Percentiles rank a stretch among this genome's conserved stretches.
phyloP scores from a whole-genome alignment of 805 yeast genomes.

The Wickerhamiella kazuoi region DNA sequence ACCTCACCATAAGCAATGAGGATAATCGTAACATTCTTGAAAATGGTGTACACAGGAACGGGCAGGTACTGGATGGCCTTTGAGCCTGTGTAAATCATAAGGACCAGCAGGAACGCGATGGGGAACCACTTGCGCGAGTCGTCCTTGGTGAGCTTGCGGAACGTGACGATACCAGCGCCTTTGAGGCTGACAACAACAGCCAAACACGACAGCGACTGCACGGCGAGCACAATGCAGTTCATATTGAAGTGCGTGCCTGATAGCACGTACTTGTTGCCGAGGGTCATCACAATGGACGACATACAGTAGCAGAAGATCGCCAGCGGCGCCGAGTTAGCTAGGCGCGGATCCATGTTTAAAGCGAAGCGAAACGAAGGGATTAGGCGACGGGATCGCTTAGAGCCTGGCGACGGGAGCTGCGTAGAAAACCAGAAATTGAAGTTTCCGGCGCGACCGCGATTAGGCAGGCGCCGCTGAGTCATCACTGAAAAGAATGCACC shows the following conservation, averaged over 20 bases:
- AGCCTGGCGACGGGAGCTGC: too few species aligned
- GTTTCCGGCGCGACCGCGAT: too few species aligned
- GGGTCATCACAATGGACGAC: slow-evolving; percentile 93
- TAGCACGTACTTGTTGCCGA: slow-evolving; percentile 88
- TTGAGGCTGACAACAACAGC: slow-evolving; percentile 56
- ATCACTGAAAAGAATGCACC: too few species aligned
- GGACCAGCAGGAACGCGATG: slow-evolving; percentile 70
- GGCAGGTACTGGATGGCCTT: slow-evolving; percentile 83
- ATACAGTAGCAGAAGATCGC: slow-evolving; percentile 47
- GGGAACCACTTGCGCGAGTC: slow-evolving; percentile 95
- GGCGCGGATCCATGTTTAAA: not conserved
- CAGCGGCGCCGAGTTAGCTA: slow-evolving; percentile 20
- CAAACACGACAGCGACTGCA: slow-evolving; percentile 76
- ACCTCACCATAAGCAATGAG: slow-evolving; percentile 97
- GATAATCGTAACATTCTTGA: slow-evolving; percentile 92
- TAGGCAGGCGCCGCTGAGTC: too few species aligned
- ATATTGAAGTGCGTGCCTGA: slow-evolving; percentile 61
- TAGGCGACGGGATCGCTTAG: too few species aligned
- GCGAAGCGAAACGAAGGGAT: too few species aligned
- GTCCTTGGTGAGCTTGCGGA: slow-evolving; percentile 64
- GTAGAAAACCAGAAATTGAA: too few species aligned
- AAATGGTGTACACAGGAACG: slow-evolving; percentile 93
- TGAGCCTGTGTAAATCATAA: slow-evolving; percentile 91
- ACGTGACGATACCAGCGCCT: slow-evolving; percentile 56
- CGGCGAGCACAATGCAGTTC: slow-evolving; percentile 76